phyloP scores from a whole-genome alignment of 139 green algal genomes.

The Coelastrella sp. region DNA sequence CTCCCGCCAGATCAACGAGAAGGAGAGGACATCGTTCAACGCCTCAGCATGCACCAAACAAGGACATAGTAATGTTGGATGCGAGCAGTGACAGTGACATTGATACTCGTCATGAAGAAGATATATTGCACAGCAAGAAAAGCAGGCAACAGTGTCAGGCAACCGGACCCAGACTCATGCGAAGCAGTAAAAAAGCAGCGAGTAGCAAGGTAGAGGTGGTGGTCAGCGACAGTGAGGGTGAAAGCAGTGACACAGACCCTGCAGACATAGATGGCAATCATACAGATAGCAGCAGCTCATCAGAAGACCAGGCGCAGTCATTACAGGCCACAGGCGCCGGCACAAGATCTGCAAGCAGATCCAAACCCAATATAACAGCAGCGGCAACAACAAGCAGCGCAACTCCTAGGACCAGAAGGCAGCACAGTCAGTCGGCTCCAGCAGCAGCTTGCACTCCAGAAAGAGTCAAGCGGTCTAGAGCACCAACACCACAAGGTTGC shows the following conservation, averaged over 20 bases:
- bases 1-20: no score
- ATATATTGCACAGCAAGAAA: no score
- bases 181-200: no score
- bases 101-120: no score
- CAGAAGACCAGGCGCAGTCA: background rate
- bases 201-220: background rate
- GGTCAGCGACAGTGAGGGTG: background rate
- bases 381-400: background rate
- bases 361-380: background rate
- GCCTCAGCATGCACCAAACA: background rate
- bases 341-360: background rate
- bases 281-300: conserved; percentile 4
- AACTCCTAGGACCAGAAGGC: no score
- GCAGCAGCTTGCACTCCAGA: no score
- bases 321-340: background rate
- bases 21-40: background rate
- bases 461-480: no score
- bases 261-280: conserved; percentile 26
- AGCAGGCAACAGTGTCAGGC: no score
- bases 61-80: background rate
- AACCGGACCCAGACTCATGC: no score
- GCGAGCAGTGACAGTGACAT: background rate
- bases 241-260: background rate
- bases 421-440: conserved; percentile 24
- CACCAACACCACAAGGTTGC: no score